Conservation (phyloP, 2,329 filamentous ascomycete species). For the Fusarium multiceps region DNA sequence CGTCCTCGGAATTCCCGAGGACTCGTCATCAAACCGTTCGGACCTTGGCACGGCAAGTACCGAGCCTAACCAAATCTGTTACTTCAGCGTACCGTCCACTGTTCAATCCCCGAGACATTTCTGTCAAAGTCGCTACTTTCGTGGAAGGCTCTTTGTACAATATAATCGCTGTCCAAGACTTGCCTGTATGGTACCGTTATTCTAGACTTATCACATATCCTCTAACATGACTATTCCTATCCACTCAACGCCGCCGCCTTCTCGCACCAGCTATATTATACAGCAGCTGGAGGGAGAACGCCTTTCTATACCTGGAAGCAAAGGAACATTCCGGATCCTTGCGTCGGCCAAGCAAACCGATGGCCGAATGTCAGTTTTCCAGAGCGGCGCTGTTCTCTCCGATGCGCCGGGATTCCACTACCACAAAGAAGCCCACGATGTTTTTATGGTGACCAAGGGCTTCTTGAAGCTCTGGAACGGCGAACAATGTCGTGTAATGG, state of each 20-base stretch:
- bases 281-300: conserved; percentile 62
- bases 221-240: conserved; percentile 49
- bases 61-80: neutral
- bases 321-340: conserved; percentile 62
- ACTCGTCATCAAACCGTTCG: neutral
- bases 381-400: conserved; percentile 59
- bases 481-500: conserved; percentile 64
- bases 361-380: conserved; percentile 62
- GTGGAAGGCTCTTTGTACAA: neutral
- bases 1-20: conserved; percentile 10
- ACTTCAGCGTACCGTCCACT: neutral
- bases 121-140: neutral
- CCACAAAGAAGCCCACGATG: conserved; percentile 67
- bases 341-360: conserved; percentile 64
- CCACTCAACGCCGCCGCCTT: conserved; percentile 51
- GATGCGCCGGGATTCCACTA: conserved; percentile 66
- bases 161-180: neutral
- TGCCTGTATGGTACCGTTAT: neutral
- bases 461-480: conserved; percentile 67
- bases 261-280: conserved; percentile 57
- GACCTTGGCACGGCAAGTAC: neutral
- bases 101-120: neutral
- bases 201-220: neutral
- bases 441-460: conserved; percentile 67
- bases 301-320: conserved; percentile 63